These are phyloP conservation scores for Rutstroemia sp. DNA, from an alignment of 2,329 filamentous ascomycete genomes.

Conservation along the genomic window DNA sequence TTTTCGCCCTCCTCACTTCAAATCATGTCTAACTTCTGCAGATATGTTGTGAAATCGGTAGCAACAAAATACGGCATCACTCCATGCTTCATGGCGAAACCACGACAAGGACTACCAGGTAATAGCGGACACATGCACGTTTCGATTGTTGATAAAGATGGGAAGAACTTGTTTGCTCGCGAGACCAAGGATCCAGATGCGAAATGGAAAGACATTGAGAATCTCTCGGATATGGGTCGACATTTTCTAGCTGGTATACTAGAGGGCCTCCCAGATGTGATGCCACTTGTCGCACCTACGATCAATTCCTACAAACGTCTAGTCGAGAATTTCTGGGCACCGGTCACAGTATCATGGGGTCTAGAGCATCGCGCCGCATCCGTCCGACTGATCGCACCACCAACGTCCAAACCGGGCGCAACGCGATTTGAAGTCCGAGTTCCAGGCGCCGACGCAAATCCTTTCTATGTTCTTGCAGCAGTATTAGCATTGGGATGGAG, in stretches of 20 bases:
- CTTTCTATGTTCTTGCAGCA: slow-evolving; percentile 78
- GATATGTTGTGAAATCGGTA: slow-evolving; percentile 81
- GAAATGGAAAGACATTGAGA: slow-evolving; percentile 65
- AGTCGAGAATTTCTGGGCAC: slow-evolving; percentile 98
- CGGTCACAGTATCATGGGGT: slow-evolving; percentile 95
- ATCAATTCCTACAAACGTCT: slow-evolving; percentile 97
- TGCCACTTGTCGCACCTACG: slow-evolving; percentile 90
- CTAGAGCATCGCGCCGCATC: slow-evolving; percentile 90
- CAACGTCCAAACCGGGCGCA: slow-evolving; percentile 73
- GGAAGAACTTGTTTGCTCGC: slow-evolving; percentile 77
- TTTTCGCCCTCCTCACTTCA: slow-evolving; percentile 1
- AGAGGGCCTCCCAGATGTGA: slow-evolving; percentile 83
- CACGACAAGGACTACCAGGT: slow-evolving; percentile 79
- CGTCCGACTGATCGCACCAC: slow-evolving; percentile 82
- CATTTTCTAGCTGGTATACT: slow-evolving; percentile 91
- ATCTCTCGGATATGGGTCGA: slow-evolving; percentile 80
- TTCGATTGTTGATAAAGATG: slow-evolving; percentile 72
- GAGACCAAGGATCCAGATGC: slow-evolving; percentile 64
- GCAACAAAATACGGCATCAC: slow-evolving; percentile 85
- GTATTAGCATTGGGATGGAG: slow-evolving; percentile 85
- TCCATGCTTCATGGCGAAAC: slow-evolving; percentile 98
- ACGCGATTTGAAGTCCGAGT: slow-evolving; percentile 92
- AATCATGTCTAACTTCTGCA: slow-evolving; percentile 24
- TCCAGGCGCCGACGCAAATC: slow-evolving; percentile 88
- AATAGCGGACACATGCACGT: slow-evolving; percentile 97